Percentiles rank a stretch among this genome's conserved stretches.
phyloP scores from a whole-genome alignment of 2,329 filamentous ascomycete species.

The Cadophora sp. region DNA sequence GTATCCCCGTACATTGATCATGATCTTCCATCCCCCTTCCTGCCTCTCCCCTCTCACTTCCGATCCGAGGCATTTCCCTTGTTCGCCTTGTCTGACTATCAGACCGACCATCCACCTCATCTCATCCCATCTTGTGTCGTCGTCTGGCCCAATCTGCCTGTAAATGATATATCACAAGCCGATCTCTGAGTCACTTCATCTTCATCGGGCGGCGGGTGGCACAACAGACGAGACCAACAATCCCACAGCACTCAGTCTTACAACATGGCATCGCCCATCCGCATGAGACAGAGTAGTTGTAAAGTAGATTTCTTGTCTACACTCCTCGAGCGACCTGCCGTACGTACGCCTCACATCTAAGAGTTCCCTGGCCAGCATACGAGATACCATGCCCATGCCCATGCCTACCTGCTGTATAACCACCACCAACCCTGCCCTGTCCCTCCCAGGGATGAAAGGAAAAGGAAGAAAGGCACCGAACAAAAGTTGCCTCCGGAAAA shows the following conservation, averaged over 20 bases:
- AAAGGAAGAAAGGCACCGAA: constrained; percentile 1
- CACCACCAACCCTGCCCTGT: background rate
- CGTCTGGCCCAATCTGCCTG: constrained; percentile 3
- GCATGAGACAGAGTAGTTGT: too few relatives aligned
- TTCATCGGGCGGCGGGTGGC: constrained; percentile 24
- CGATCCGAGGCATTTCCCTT: constrained; percentile 3
- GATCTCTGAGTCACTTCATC: constrained; percentile 34
- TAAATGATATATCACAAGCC: constrained; percentile 20
- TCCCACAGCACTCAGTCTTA: background rate
- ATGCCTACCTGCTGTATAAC: background rate
- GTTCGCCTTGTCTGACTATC: background rate
- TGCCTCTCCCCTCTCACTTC: background rate
- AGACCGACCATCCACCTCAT: background rate
- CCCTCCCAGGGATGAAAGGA: background rate
- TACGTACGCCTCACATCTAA: constrained; percentile 20
- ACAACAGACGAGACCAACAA: background rate
- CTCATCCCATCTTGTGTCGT: background rate
- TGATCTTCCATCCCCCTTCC: background rate
- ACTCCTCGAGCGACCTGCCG: constrained; percentile 12
- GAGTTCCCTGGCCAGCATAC: constrained; percentile 17
- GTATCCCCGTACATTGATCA: background rate
- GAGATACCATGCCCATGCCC: background rate
- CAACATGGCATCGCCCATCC: background rate
- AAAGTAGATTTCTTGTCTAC: too few relatives aligned
- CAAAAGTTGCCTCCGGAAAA: too few relatives aligned